Evolutionary conservation across 495 filamentous ascomycete species (phyloP).

Genomic region (Penicillium verhagenii): DNA sequence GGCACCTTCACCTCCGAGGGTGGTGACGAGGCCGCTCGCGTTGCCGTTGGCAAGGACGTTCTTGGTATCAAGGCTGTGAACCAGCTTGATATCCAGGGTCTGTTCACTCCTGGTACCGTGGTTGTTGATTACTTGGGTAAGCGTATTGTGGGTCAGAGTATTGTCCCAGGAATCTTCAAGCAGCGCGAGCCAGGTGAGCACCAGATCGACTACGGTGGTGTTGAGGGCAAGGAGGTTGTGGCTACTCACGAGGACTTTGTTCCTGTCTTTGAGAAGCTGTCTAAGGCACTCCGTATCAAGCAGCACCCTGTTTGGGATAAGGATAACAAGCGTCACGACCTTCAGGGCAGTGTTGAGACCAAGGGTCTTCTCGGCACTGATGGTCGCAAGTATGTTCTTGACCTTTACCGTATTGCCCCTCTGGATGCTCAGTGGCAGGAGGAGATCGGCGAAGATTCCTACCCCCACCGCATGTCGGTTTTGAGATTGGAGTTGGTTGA

Average conservation of each 20-base stretch:
- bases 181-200: conserved; percentile 95
- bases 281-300: conserved; percentile 83
- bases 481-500: conserved; percentile 88
- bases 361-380: conserved; percentile 98
- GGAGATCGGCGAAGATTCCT: conserved; percentile 61
- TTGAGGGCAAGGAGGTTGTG: conserved; percentile 95
- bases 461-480: conserved; percentile 95
- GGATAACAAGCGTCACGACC: conserved; percentile 81
- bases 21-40: conserved; percentile 93
- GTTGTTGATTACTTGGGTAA: conserved; percentile 97
- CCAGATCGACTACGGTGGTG: conserved; percentile 98
- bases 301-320: conserved; percentile 98
- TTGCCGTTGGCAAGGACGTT: conserved; percentile 96
- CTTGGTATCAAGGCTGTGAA: conserved; percentile 91
- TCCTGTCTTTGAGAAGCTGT: conserved; percentile 83
- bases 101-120: conserved; percentile 94
- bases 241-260: conserved; percentile 84
- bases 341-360: conserved; percentile 96
- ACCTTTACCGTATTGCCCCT: conserved; percentile 92
- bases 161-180: conserved; percentile 99
- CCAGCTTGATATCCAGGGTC: conserved; percentile 89
- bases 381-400: conserved; percentile 93
- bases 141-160: conserved; percentile 95
- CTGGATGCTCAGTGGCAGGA: conserved; percentile 91
- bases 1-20: conserved; percentile 96